Percentiles rank a stretch among this genome's conserved stretches.
Evolutionary conservation across 306 rosid species (phyloP).

Genomic region (Cucumis cinereus): DNA sequence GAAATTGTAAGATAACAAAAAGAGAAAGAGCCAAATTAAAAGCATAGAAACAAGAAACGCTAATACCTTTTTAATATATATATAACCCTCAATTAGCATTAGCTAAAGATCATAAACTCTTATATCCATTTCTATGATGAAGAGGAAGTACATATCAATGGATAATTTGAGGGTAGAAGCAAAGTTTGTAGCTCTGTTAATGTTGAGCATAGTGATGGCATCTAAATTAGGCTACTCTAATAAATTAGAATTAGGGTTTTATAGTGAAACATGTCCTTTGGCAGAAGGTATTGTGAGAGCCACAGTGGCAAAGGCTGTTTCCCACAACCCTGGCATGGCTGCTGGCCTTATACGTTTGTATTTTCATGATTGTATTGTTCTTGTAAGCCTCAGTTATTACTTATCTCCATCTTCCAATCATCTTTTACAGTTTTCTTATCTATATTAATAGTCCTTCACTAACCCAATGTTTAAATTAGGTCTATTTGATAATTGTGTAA

Average conservation of each 20-base stretch:
- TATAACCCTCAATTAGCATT: too few species aligned
- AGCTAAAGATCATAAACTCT: background rate
- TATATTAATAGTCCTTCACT: too few species aligned
- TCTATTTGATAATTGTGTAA: too few species aligned
- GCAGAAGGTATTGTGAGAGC: background rate
- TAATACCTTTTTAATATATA: background rate
- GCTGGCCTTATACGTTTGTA: background rate
- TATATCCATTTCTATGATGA: background rate
- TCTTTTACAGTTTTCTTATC: background rate
- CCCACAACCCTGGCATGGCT: background rate
- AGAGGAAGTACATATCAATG: too few species aligned
- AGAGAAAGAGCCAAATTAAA: background rate
- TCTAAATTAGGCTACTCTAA: background rate
- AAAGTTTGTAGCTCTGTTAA: background rate
- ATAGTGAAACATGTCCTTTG: background rate
- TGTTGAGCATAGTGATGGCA: background rate
- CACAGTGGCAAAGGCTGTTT: background rate
- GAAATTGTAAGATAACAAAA: background rate
- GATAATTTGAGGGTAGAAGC: background rate
- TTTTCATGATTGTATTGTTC: constrained; percentile 3
- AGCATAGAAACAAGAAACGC: background rate
- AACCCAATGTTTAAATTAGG: too few species aligned
- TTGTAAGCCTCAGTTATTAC: background rate
- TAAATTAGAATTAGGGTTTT: background rate
- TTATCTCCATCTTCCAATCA: too few species aligned